phyloP scores from a whole-genome alignment of 352 stramenopile species.

The Thalassiosira mediterranea region DNA sequence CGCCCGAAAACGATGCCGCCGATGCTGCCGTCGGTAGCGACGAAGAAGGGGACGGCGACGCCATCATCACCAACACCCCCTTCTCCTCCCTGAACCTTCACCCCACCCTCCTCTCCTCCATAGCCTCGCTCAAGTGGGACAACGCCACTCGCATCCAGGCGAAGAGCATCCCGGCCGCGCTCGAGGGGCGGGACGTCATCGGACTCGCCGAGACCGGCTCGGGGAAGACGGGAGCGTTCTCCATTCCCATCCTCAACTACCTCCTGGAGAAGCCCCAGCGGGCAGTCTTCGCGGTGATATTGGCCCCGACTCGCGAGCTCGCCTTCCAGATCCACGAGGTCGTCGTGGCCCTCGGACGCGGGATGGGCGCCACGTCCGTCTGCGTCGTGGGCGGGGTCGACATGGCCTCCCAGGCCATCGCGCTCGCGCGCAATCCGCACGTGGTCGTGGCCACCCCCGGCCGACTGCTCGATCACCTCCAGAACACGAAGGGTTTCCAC shows the following conservation, averaged over 20 bases:
- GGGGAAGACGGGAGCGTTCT: conserved; percentile 95
- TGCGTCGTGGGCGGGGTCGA: conserved; percentile 92
- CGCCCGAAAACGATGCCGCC: not conserved
- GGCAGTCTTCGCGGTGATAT: conserved; percentile 86
- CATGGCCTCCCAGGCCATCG: conserved; percentile 96
- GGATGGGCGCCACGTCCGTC: conserved; percentile 76
- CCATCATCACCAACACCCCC: conserved; percentile 76
- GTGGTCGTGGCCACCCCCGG: conserved; percentile 96
- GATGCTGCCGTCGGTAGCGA: conserved; percentile 2
- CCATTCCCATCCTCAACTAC: conserved; percentile 93
- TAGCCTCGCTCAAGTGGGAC: conserved; percentile 91
- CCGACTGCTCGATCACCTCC: conserved; percentile 93
- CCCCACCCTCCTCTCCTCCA: conserved; percentile 90
- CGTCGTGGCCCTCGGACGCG: conserved; percentile 91
- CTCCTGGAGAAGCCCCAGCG: conserved; percentile 81
- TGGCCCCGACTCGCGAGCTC: conserved; percentile 84
- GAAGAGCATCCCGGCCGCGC: conserved; percentile 90
- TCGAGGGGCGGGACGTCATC: conserved; percentile 96
- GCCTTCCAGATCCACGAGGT: conserved; percentile 90
- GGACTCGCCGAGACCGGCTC: conserved; percentile 94
- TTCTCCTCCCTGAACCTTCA: conserved; percentile 92
- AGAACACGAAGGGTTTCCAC: conserved; percentile 90
- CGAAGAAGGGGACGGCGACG: conserved; percentile 24
- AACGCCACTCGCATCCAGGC: conserved; percentile 95
- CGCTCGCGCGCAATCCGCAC: conserved; percentile 95